Percentiles rank a stretch among this genome's conserved stretches.
These are phyloP conservation scores for Gossypium arboreum DNA, from an alignment of 345 rosid genomes.

Conservation along the genomic window DNA sequence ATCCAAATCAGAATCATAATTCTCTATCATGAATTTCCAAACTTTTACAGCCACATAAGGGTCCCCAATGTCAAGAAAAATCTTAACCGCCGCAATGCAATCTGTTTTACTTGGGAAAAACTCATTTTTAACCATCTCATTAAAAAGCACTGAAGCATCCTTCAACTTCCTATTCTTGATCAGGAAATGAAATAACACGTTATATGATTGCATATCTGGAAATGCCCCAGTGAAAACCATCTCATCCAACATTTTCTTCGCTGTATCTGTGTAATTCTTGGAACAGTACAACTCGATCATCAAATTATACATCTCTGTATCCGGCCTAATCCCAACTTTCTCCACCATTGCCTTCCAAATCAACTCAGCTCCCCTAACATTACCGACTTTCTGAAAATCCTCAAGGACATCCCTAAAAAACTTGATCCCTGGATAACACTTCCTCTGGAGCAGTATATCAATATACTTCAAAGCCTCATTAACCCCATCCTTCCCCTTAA, in stretches of 20 bases:
- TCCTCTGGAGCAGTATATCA: conserved; percentile 25
- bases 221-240: conserved; percentile 49
- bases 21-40: conserved; percentile 55
- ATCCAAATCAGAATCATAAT: conserved; percentile 38
- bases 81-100: conserved; percentile 38
- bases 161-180: conserved; percentile 36
- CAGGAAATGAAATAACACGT: conserved; percentile 42
- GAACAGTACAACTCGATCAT: conserved; percentile 46
- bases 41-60: conserved; percentile 40
- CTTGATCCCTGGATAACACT: conserved; percentile 46
- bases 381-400: conserved; percentile 27
- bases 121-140: conserved; percentile 57
- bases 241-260: conserved; percentile 41
- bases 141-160: conserved; percentile 37
- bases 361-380: conserved; percentile 34
- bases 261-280: conserved; percentile 26
- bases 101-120: conserved; percentile 31
- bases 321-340: conserved; percentile 36
- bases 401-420: conserved; percentile 35
- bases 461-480: conserved; percentile 34
- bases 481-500: conserved; percentile 39
- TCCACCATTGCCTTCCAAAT: conserved; percentile 46
- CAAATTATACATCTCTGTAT: conserved; percentile 42
- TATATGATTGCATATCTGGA: conserved; percentile 43
- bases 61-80: conserved; percentile 31